Base-by-base conservation (phyloP, 306 rosid species). In the Castanospermum australe region DNA sequence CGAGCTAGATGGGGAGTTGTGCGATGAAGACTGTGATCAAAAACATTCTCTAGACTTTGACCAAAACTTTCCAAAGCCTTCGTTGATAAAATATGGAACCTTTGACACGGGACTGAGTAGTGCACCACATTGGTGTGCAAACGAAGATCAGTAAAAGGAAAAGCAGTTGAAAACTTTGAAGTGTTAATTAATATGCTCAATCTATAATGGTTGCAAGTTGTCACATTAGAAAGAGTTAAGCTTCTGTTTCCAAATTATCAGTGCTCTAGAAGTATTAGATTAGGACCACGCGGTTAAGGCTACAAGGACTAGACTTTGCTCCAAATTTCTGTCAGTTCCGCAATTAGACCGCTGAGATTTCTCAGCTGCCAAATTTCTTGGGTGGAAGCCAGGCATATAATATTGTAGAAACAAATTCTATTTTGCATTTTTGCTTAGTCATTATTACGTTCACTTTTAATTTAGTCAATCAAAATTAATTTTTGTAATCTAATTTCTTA, bases 221-320 rank as follows among this genome's bases (percentile, higher is more conserved):
- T 86, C 84, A 76, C 20, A 36, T 50, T 80, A 70, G 76, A 75
- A 76, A 71, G 80, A 63, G 8, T 56, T n/a, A 33, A 59, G 64
- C 32, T 36, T 2, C 54, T n/a, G 56, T 17, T 62, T 48, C 52
- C 55, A 55, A 67, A 56, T 76, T 82, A 78, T 6, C 12, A 2
- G 30, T 60, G 47, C 22, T 55, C 70, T 67, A 62, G 75, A 41
- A 56, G 71, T 24, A 75, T 21, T 21, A 56, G 24, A 74, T 2
- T 75, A 80, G 81, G 75, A 56, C 91, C 91, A 89, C 89, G 54
- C 89, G 89, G 85, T 85, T 83, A 75, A 45, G 55, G 20, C 67
- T 75, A 18, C 11, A 30, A 14, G 11, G 30, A 65, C 69, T 77
- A 73, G 71, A 76, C 20, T 12, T 2, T 35, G 8, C 52, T 54